These are phyloP conservation scores for Fusarium pseudograminearum DNA, from an alignment of 2,329 filamentous ascomycete species.

Conservation along the genomic window DNA sequence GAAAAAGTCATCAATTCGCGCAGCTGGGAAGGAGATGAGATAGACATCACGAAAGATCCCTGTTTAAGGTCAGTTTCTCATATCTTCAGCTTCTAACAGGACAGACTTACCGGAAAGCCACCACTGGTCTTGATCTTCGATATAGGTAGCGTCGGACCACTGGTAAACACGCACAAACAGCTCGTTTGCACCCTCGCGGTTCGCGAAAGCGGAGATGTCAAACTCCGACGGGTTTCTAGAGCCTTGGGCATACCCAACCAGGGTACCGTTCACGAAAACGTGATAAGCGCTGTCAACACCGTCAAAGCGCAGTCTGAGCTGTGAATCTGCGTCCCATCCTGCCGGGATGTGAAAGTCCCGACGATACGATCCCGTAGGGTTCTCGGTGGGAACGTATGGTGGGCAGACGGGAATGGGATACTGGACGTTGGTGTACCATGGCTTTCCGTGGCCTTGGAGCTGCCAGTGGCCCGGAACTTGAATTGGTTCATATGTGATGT, in stretches of 20 bases:
- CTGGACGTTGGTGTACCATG: conserved; percentile 76
- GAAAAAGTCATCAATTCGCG: conserved; percentile 69
- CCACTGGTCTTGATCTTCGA: conserved; percentile 79
- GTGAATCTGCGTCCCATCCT: conserved; percentile 60
- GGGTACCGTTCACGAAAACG: conserved; percentile 73
- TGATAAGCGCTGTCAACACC: conserved; percentile 80
- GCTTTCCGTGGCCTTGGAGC: conserved; percentile 73
- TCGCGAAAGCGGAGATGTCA: conserved; percentile 67
- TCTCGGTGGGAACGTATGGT: conserved; percentile 71
- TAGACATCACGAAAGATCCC: conserved; percentile 75
- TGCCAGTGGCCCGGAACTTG: conserved; percentile 78
- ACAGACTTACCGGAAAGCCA: conserved; percentile 70
- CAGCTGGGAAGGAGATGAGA: conserved; percentile 66
- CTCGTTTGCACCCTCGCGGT: conserved; percentile 60
- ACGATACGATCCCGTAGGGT: conserved; percentile 73
- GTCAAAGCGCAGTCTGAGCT: conserved; percentile 75
- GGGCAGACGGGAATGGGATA: conserved; percentile 75
- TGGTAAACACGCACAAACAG: conserved; percentile 76
- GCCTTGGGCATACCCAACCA: conserved; percentile 77
- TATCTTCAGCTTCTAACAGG: conserved; percentile 50
- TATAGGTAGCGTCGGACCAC: conserved; percentile 76
- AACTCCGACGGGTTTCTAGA: conserved; percentile 77
- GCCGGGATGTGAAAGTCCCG: conserved; percentile 66
- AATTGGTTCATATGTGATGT: conserved; percentile 62
- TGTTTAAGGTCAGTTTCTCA: conserved; percentile 41